Conservation (phyloP, 2,329 filamentous ascomycete genomes). For the Colletotrichum viniferum region DNA sequence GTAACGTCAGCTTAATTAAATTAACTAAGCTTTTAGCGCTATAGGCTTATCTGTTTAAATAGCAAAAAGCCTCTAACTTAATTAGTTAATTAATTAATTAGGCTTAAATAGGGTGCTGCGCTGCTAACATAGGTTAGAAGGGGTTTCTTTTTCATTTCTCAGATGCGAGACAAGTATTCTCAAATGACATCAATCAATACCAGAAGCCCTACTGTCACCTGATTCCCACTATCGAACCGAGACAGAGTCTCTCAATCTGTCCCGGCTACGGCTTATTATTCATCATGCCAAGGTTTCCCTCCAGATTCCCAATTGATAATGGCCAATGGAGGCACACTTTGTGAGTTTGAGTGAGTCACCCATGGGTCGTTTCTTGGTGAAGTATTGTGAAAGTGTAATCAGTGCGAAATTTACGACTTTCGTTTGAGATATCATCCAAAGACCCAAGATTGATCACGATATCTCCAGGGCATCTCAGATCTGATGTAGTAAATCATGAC, state of each 20-base stretch:
- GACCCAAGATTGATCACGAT: background rate
- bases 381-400: background rate
- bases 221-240: background rate
- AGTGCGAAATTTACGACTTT: background rate
- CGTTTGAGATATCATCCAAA: background rate
- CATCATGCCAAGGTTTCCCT: background rate
- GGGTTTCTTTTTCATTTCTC: background rate
- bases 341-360: background rate
- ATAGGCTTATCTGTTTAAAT: no score
- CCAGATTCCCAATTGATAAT: background rate
- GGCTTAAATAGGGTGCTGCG: no score
- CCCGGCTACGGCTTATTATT: background rate
- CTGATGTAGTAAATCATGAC: background rate
- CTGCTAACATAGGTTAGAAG: background rate
- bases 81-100: no score
- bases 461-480: background rate
- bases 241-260: background rate
- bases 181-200: background rate
- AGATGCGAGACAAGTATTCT: background rate
- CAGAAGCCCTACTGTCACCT: background rate
- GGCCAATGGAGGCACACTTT: background rate
- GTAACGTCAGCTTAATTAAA: no score
- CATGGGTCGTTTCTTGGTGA: background rate
- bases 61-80: no score
- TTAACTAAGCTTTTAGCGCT: no score